phyloP scores from a whole-genome alignment of 2,329 filamentous ascomycete genomes.

The Fusarium devonianum region DNA sequence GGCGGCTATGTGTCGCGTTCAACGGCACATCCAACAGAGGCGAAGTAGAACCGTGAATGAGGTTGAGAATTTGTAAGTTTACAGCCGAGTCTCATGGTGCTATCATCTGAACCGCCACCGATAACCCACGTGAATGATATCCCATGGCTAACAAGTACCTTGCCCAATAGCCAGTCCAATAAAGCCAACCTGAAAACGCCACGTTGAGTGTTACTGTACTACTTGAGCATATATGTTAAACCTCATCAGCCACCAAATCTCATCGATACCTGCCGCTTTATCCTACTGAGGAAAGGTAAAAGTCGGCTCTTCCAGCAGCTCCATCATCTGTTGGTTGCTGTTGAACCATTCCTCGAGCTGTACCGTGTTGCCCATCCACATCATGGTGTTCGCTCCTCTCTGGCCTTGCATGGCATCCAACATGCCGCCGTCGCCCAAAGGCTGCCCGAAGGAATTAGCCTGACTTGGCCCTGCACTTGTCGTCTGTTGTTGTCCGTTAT shows the following conservation, averaged over 20 bases:
- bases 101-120: conserved; percentile 15
- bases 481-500: conserved; percentile 29
- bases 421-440: conserved; percentile 15
- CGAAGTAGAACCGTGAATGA: too few relatives aligned
- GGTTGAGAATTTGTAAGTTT: not conserved
- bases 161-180: not conserved
- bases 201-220: not conserved
- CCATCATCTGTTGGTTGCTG: conserved; percentile 49
- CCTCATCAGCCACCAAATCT: not conserved
- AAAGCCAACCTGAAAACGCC: not conserved
- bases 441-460: conserved; percentile 18
- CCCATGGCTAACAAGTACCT: not conserved
- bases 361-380: conserved; percentile 49
- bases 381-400: conserved; percentile 36
- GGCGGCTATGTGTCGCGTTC: too few relatives aligned
- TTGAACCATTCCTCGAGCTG: conserved; percentile 51
- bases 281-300: conserved; percentile 36
- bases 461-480: conserved; percentile 8
- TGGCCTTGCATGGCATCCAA: conserved; percentile 25
- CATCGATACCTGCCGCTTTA: not conserved
- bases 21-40: too few relatives aligned
- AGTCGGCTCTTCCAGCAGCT: conserved; percentile 44
- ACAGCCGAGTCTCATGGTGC: not conserved
- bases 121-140: not conserved
- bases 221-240: not conserved